Evolutionary conservation across 2,329 filamentous ascomycete species (phyloP).

Genomic region (Pseudogymnoascus pannorum): DNA sequence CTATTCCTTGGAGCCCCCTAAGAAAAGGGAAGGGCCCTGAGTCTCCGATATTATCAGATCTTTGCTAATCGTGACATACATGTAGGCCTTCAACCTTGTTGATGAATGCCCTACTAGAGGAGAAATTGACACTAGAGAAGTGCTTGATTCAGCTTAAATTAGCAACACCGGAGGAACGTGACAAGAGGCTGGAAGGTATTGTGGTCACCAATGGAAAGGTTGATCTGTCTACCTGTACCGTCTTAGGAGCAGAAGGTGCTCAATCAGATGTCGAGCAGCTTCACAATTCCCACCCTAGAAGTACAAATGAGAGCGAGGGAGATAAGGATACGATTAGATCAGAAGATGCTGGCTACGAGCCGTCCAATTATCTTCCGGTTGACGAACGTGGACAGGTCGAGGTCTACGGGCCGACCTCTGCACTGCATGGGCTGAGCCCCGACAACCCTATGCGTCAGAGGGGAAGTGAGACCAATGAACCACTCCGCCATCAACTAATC

Average conservation of each 20-base stretch:
- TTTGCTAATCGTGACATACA: neutral
- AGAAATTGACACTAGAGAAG: neutral
- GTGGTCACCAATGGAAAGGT: neutral
- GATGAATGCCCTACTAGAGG: neutral
- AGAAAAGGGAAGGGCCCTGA: neutral
- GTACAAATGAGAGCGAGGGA: neutral
- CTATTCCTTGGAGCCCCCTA: neutral
- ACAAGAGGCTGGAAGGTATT: neutral
- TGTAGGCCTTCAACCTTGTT: constrained; percentile 1
- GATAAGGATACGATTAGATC: neutral
- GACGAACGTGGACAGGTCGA: constrained; percentile 13
- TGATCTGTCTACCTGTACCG: neutral
- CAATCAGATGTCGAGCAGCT: neutral
- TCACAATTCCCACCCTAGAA: neutral
- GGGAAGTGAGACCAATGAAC: neutral
- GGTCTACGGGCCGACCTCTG: constrained; percentile 15
- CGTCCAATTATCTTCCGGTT: constrained; percentile 11
- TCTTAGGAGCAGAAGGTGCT: neutral
- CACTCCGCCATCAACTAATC: constrained; percentile 12
- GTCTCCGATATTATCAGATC: neutral
- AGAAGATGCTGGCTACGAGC: constrained; percentile 9
- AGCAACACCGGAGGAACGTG: constrained; percentile 1
- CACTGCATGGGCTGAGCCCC: neutral
- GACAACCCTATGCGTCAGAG: neutral
- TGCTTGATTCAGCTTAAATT: neutral